Evolutionary conservation across 441 rosid species (phyloP).

Genomic region (Populus hybrid): DNA sequence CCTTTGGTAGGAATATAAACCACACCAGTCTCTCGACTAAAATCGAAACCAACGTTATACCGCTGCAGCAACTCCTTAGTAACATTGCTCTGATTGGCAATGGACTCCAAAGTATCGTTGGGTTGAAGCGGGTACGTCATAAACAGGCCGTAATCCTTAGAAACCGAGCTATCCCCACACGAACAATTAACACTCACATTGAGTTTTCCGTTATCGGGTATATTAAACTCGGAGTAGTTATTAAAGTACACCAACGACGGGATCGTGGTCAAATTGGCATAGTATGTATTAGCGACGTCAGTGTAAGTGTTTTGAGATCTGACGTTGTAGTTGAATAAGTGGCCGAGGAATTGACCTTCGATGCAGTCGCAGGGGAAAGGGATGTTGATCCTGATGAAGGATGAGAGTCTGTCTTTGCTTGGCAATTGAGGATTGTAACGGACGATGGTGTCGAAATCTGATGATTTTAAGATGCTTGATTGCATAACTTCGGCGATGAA

Average conservation of each 20-base stretch:
- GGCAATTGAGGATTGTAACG: conserved; percentile 30
- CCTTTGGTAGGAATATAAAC: conserved; percentile 53
- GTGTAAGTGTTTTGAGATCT: conserved; percentile 28
- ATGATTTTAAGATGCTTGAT: conserved; percentile 12
- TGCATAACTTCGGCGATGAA: conserved; percentile 32
- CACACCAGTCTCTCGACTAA: conserved; percentile 43
- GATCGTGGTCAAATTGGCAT: conserved; percentile 43
- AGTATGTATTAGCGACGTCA: conserved; percentile 23
- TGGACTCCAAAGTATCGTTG: conserved; percentile 28
- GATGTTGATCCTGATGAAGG: conserved; percentile 32
- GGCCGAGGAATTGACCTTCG: conserved; percentile 37
- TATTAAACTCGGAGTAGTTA: conserved; percentile 18
- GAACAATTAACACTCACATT: conserved; percentile 67
- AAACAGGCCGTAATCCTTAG: conserved; percentile 53
- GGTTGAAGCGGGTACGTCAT: conserved; percentile 50
- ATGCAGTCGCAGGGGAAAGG: conserved; percentile 68
- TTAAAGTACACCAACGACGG: conserved; percentile 31
- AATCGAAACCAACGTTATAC: conserved; percentile 46
- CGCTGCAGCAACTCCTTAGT: conserved; percentile 28
- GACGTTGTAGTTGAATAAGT: conserved; percentile 33
- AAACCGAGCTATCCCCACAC: conserved; percentile 38
- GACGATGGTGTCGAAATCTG: conserved; percentile 30
- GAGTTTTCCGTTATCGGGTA: conserved; percentile 37
- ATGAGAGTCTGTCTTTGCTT: conserved; percentile 27
- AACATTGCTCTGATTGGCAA: conserved; percentile 29